Percentiles rank a stretch among this genome's conserved stretches.
Conservation (phyloP, 257 asterid species). For the Gentiana dahurica region DNA sequence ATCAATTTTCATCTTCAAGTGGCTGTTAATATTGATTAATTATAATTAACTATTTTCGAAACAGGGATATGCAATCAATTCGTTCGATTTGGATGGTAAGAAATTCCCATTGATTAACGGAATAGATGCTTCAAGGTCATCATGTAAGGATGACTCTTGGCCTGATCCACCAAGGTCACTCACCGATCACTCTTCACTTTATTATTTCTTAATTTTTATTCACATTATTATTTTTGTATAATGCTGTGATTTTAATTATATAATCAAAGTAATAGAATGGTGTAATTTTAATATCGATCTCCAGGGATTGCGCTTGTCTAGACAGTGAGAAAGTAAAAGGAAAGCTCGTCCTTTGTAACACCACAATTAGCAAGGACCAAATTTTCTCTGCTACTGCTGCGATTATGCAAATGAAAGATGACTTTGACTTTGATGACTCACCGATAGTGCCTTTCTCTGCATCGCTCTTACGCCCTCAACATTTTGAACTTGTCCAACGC, state of each 20-base stretch:
- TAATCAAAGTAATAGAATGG: no score
- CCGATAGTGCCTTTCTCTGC: constrained; percentile 15
- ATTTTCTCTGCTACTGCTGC: constrained; percentile 12
- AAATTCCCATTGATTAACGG: constrained; percentile 15
- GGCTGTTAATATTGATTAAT: no score
- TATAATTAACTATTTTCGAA: no score
- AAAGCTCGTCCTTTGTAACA: constrained; percentile 24
- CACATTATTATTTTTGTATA: no score
- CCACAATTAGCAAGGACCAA: background rate
- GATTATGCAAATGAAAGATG: background rate
- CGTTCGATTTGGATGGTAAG: constrained; percentile 11
- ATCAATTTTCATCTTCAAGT: no score
- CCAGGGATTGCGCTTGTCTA: constrained; percentile 14
- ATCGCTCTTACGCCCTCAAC: background rate
- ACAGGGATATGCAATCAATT: constrained; percentile 25
- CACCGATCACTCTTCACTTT: no score
- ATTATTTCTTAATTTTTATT: no score
- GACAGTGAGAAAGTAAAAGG: constrained; percentile 20
- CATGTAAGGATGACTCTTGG: no score
- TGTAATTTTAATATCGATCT: background rate
- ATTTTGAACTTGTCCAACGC: background rate
- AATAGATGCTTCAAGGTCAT: background rate
- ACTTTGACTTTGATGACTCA: constrained; percentile 4
- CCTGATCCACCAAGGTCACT: no score
- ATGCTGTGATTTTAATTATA: no score